These are phyloP conservation scores for Nitzschia inconspicua DNA, from an alignment of 108 stramenopile genomes.

Conservation along the genomic window DNA sequence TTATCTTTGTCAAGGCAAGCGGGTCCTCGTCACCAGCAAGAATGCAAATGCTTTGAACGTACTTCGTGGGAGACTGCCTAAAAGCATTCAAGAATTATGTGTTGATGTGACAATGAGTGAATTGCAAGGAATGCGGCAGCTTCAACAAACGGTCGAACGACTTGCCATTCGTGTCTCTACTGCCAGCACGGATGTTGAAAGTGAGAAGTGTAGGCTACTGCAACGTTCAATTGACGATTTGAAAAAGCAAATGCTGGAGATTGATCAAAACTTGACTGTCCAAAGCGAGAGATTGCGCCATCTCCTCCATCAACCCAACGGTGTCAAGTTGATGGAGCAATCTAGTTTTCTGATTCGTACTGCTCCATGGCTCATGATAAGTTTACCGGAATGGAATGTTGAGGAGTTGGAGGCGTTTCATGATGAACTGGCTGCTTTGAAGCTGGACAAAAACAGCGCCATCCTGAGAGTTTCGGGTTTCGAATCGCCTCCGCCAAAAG, in stretches of 20 bases:
- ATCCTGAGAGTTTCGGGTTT: constrained; percentile 15
- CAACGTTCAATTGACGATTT: constrained; percentile 26
- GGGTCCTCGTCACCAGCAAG: constrained; percentile 60
- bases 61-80: constrained; percentile 43
- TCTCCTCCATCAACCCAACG: constrained; percentile 23
- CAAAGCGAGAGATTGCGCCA: constrained; percentile 17
- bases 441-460: constrained; percentile 15
- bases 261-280: constrained; percentile 24
- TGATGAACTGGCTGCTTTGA: constrained; percentile 3
- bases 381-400: constrained; percentile 16
- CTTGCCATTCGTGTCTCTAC: constrained; percentile 45
- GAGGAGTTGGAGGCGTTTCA: constrained; percentile 16
- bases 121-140: constrained; percentile 46
- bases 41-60: constrained; percentile 54
- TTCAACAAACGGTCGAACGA: constrained; percentile 61
- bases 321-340: constrained; percentile 24
- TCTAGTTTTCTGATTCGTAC: constrained; percentile 19
- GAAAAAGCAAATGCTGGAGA: constrained; percentile 24
- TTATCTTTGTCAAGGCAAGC: constrained; percentile 55
- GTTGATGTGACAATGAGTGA: constrained; percentile 55
- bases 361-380: constrained; percentile 45
- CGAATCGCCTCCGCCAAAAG: constrained; percentile 18
- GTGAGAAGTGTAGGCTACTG: constrained; percentile 25
- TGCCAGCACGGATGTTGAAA: constrained; percentile 27
- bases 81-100: constrained; percentile 41